Evolutionary conservation across 2,329 filamentous ascomycete species (phyloP).

Genomic region (Colletotrichum sp.): DNA sequence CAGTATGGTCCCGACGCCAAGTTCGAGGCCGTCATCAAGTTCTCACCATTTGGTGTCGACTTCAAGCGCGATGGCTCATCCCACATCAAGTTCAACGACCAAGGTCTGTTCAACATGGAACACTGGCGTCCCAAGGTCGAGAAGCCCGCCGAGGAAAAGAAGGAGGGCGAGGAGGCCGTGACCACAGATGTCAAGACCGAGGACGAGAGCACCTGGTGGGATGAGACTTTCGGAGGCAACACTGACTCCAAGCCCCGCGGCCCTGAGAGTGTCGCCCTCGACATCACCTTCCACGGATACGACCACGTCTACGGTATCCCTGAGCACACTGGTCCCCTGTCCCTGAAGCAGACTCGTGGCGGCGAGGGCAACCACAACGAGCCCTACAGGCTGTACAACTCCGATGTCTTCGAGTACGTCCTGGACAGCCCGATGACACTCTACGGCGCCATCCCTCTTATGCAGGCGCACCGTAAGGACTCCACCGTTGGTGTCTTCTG

Average conservation of each 20-base stretch:
- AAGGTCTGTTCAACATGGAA: slow-evolving; percentile 90
- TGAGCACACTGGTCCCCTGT: slow-evolving; percentile 87
- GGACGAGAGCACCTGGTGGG: slow-evolving; percentile 96
- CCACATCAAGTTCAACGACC: slow-evolving; percentile 88
- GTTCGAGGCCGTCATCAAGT: slow-evolving; percentile 84
- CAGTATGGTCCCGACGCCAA: slow-evolving; percentile 78
- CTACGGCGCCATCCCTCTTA: slow-evolving; percentile 95
- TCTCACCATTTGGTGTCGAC: slow-evolving; percentile 82
- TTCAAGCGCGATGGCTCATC: slow-evolving; percentile 84
- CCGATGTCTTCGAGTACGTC: slow-evolving; percentile 97
- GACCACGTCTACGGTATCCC: slow-evolving; percentile 94
- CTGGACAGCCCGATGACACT: slow-evolving; percentile 98
- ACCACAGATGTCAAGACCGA: slow-evolving; percentile 48
- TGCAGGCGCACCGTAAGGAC: slow-evolving; percentile 94
- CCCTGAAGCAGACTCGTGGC: slow-evolving; percentile 88
- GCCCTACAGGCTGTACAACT: slow-evolving; percentile 94
- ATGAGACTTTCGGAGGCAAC: slow-evolving; percentile 93
- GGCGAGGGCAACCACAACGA: slow-evolving; percentile 85
- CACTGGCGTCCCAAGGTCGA: slow-evolving; percentile 94
- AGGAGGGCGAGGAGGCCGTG: slow-evolving; percentile 56
- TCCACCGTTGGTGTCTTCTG: slow-evolving; percentile 97
- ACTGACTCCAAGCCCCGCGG: slow-evolving; percentile 95
- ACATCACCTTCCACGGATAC: slow-evolving; percentile 92
- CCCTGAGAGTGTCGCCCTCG: slow-evolving; percentile 88
- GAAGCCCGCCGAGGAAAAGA: slow-evolving; percentile 52